Percentiles rank a stretch among this genome's conserved stretches.
These are phyloP conservation scores for Naegleria gruberi DNA, from an alignment of 208 protist genomes.

Conservation along the genomic window DNA sequence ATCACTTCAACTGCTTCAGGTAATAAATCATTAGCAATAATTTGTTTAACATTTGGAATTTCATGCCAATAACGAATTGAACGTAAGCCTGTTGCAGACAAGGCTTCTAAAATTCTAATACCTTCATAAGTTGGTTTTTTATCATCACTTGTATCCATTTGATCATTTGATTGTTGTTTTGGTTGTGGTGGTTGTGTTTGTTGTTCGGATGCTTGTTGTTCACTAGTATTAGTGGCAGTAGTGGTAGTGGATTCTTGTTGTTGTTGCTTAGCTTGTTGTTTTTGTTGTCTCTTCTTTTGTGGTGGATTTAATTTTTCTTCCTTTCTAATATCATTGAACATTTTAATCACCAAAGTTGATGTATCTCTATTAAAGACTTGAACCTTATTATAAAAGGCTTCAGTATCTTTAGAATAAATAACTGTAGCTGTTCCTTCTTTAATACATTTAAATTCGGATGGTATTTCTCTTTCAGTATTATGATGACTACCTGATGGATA, in stretches of 20 bases:
- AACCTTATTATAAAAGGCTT: slow-evolving; percentile 94
- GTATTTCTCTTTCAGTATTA: neutral
- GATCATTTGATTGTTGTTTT: neutral
- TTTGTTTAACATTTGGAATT: slow-evolving; percentile 78
- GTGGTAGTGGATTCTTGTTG: too few species aligned
- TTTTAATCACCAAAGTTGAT: slow-evolving; percentile 79
- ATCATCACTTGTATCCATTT: neutral
- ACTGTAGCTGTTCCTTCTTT: neutral
- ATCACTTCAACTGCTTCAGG: slow-evolving; percentile 87
- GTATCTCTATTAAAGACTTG: slow-evolving; percentile 96
- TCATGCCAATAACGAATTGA: slow-evolving; percentile 95
- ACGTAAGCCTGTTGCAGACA: slow-evolving; percentile 92
- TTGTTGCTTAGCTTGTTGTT: neutral
- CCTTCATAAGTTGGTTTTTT: slow-evolving; percentile 33
- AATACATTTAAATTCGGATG: neutral
- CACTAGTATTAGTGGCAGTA: too few species aligned
- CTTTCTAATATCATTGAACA: slow-evolving; percentile 54
- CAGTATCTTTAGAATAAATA: neutral
- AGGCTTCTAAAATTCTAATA: slow-evolving; percentile 90
- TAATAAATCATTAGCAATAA: slow-evolving; percentile 96
- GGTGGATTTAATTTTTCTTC: slow-evolving; percentile 49
- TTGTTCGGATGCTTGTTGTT: neutral
- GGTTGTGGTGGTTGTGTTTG: slow-evolving; percentile 22
- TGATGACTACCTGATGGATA: neutral
- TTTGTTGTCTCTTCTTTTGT: slow-evolving; percentile 51